Evolutionary conservation across 768 basidiomycete genomes (phyloP).

Genomic region (Dacryopinax spathularia): DNA sequence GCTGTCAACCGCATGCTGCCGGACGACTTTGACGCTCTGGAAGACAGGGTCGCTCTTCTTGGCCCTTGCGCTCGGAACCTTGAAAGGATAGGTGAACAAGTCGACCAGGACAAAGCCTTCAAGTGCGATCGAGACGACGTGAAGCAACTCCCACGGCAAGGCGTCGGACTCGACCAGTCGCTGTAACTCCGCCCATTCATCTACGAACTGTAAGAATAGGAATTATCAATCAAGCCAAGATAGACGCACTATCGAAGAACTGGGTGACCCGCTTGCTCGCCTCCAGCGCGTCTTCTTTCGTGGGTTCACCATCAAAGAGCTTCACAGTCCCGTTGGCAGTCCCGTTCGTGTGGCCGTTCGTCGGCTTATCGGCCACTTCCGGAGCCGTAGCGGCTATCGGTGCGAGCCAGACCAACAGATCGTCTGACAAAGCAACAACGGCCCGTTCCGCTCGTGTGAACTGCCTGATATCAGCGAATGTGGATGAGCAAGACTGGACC

Average conservation of each 20-base stretch:
- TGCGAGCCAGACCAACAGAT: constrained; percentile 31
- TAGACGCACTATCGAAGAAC: constrained; percentile 48
- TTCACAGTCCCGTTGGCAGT: not conserved
- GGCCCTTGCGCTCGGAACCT: constrained; percentile 50
- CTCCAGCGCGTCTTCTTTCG: constrained; percentile 32
- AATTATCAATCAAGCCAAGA: not conserved
- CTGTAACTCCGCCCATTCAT: constrained; percentile 40
- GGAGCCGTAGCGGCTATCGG: constrained; percentile 8
- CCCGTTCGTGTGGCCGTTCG: constrained; percentile 49
- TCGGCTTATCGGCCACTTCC: constrained; percentile 32
- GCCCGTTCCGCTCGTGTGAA: constrained; percentile 48
- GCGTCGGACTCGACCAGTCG: constrained; percentile 27
- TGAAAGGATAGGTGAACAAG: constrained; percentile 62
- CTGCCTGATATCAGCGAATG: constrained; percentile 34
- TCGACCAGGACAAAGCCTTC: constrained; percentile 61
- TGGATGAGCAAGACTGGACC: constrained; percentile 42
- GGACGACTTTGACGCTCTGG: constrained; percentile 10
- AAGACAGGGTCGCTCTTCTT: constrained; percentile 60
- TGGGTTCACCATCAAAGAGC: constrained; percentile 32
- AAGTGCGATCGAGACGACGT: constrained; percentile 51
- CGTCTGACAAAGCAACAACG: constrained; percentile 33
- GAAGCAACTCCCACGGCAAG: constrained; percentile 46
- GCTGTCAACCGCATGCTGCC: constrained; percentile 4
- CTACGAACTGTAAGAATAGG: constrained; percentile 25
- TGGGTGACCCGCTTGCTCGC: constrained; percentile 37